Conservation (phyloP, 768 basidiomycete species). For the Paxillus involutus region DNA sequence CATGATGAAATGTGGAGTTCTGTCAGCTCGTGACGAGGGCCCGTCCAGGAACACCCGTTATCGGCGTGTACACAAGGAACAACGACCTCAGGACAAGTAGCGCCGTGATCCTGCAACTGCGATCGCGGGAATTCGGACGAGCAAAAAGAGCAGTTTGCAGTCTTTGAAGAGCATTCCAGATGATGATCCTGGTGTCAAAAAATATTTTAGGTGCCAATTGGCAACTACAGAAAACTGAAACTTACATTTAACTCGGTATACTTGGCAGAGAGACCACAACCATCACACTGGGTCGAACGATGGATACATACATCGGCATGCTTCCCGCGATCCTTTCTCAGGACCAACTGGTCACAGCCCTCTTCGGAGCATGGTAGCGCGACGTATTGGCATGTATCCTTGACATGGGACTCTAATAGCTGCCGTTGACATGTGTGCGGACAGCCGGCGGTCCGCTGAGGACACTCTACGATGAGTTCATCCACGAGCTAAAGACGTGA, state of each 20-base stretch:
- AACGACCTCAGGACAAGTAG: conserved; percentile 37
- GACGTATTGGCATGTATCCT: conserved; percentile 58
- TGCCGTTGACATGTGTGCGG: conserved; percentile 64
- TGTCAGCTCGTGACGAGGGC: conserved; percentile 37
- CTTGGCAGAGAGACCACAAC: conserved; percentile 35
- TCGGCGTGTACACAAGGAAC: conserved; percentile 46
- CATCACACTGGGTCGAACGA: conserved; percentile 39
- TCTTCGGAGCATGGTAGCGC: conserved; percentile 50
- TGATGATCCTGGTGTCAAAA: conserved; percentile 35
- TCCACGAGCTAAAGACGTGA: conserved; percentile 64
- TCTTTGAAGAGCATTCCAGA: conserved; percentile 37
- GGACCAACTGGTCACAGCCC: conserved; percentile 43
- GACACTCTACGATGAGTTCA: conserved; percentile 75
- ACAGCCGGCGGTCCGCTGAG: conserved; percentile 60
- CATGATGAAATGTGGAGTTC: conserved; percentile 43
- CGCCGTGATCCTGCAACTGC: conserved; percentile 33
- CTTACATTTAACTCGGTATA: conserved; percentile 40
- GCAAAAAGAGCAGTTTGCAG: conserved; percentile 43
- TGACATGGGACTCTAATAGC: conserved; percentile 59
- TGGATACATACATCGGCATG: conserved; percentile 40
- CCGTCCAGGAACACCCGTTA: conserved; percentile 57
- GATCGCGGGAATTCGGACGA: conserved; percentile 34
- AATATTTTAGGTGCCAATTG: conserved; percentile 3
- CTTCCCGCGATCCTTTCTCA: conserved; percentile 47
- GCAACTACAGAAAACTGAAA: conserved; percentile 1